These are phyloP conservation scores for Acanthamoeba sp. DNA, from an alignment of 208 protist species.

Conservation along the genomic window DNA sequence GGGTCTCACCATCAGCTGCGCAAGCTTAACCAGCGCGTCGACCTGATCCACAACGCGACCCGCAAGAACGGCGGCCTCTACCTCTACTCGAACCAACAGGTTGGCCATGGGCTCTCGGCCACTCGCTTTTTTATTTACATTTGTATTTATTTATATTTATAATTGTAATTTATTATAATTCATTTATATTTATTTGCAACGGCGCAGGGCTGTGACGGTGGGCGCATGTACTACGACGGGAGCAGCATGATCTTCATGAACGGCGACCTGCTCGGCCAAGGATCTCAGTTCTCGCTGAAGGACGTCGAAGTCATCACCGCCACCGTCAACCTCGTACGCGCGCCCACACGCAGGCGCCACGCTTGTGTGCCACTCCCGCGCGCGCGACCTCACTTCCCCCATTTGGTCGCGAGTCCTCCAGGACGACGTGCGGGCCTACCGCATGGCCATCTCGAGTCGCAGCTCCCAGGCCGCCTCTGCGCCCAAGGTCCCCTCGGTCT, in stretches of 20 bases:
- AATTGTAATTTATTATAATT: not conserved
- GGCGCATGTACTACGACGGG: constrained; percentile 92
- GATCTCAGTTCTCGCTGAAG: constrained; percentile 87
- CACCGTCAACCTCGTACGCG: constrained; percentile 82
- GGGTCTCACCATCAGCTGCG: constrained; percentile 90
- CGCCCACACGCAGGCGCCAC: no score
- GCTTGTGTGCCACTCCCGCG: no score
- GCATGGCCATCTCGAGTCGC: constrained; percentile 71
- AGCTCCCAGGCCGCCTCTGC: constrained; percentile 76
- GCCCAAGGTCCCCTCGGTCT: constrained; percentile 74
- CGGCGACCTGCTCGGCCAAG: constrained; percentile 87
- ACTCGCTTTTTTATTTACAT: not conserved
- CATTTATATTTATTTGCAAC: not conserved
- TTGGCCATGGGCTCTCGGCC: not conserved
- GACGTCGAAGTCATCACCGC: constrained; percentile 90
- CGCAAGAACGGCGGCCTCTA: constrained; percentile 88
- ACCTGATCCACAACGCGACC: constrained; percentile 89
- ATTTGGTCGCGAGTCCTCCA: not conserved
- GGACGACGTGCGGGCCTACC: constrained; percentile 80
- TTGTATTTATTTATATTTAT: not conserved
- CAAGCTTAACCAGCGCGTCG: constrained; percentile 89
- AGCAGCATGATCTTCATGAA: constrained; percentile 89
- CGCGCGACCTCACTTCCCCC: not conserved
- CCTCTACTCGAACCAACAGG: constrained; percentile 90
- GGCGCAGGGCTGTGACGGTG: constrained; percentile 90